Percentiles rank a stretch among this genome's conserved stretches.
Conservation (phyloP, 345 rosid genomes). For the Brassica carinata region DNA sequence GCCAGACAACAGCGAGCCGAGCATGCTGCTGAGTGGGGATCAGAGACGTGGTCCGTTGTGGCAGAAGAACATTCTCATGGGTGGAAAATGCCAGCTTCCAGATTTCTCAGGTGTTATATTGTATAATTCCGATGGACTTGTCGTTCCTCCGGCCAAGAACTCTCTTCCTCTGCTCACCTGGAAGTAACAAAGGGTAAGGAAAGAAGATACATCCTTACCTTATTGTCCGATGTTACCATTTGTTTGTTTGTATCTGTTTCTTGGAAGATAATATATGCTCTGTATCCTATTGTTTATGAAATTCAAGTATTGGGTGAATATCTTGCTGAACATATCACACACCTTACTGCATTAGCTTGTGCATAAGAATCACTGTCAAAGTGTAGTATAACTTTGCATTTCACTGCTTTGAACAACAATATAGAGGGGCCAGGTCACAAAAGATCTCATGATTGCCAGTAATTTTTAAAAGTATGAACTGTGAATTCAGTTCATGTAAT, state of each 20-base stretch:
- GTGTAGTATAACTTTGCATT: background rate
- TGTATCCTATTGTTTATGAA: background rate
- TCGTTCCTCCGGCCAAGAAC: constrained; percentile 54
- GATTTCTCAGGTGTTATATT: constrained; percentile 88
- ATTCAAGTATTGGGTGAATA: background rate
- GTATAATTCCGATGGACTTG: constrained; percentile 67
- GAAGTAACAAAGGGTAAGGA: constrained; percentile 48
- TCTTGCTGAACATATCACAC: background rate
- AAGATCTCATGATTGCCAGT: constrained; percentile 1
- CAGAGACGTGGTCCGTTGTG: constrained; percentile 56
- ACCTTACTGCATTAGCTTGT: constrained; percentile 2
- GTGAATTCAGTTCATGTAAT: constrained; percentile 16
- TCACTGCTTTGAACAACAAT: constrained; percentile 6
- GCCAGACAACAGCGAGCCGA: constrained; percentile 33
- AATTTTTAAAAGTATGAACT: too few species aligned
- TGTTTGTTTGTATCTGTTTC: constrained; percentile 11
- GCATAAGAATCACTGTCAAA: constrained; percentile 3
- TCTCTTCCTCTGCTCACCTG: constrained; percentile 63
- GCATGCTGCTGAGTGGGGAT: constrained; percentile 43
- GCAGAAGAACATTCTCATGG: constrained; percentile 94
- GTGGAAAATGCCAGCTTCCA: constrained; percentile 85
- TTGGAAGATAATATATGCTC: constrained; percentile 14
- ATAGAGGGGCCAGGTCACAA: background rate
- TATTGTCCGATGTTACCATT: constrained; percentile 2
- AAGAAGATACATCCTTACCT: background rate